Percentiles rank a stretch among this genome's conserved stretches.
Conservation (phyloP, 2,329 filamentous ascomycete species). For the Epichloe aotearoae region DNA sequence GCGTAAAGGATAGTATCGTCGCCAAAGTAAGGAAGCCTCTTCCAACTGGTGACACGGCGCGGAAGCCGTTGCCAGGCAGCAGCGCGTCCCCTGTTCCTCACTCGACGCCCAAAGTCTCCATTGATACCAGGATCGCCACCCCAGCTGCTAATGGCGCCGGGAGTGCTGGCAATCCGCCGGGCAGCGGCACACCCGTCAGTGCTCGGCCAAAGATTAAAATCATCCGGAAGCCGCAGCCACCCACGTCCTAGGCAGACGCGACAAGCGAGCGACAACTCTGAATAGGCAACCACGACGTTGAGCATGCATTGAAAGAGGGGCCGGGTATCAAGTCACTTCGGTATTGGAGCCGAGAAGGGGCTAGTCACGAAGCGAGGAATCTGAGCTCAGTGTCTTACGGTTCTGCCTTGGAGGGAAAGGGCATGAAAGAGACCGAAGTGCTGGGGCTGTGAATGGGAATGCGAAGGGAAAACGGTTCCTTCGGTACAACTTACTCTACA, state of each 20-base stretch:
- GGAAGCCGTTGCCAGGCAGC: constrained; percentile 21
- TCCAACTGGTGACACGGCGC: constrained; percentile 16
- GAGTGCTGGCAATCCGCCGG: constrained; percentile 13
- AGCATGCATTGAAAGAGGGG: too few relatives aligned
- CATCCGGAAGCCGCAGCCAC: constrained; percentile 21
- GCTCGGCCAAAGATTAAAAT: constrained; percentile 25
- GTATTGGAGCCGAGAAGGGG: too few relatives aligned
- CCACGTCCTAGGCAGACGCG: constrained; percentile 9
- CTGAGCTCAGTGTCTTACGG: too few relatives aligned
- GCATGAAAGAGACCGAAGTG: too few relatives aligned
- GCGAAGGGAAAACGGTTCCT: not conserved
- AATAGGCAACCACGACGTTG: not conserved
- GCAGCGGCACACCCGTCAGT: constrained; percentile 12
- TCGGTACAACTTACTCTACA: too few relatives aligned
- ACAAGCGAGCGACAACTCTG: not conserved
- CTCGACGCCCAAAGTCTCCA: constrained; percentile 15
- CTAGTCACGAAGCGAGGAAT: too few relatives aligned
- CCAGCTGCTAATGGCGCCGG: constrained; percentile 13
- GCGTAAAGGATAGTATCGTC: constrained; percentile 17
- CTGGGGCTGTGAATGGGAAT: not conserved
- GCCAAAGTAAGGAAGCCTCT: constrained; percentile 25
- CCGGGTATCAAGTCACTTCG: too few relatives aligned
- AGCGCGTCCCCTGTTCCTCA: constrained; percentile 12
- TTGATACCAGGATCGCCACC: constrained; percentile 11
- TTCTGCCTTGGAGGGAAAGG: too few relatives aligned